A percentile compares a stretch with the other conserved stretches of the same genome.
Conservation (phyloP, 345 rosid genomes). For the Populus nigra region DNA sequence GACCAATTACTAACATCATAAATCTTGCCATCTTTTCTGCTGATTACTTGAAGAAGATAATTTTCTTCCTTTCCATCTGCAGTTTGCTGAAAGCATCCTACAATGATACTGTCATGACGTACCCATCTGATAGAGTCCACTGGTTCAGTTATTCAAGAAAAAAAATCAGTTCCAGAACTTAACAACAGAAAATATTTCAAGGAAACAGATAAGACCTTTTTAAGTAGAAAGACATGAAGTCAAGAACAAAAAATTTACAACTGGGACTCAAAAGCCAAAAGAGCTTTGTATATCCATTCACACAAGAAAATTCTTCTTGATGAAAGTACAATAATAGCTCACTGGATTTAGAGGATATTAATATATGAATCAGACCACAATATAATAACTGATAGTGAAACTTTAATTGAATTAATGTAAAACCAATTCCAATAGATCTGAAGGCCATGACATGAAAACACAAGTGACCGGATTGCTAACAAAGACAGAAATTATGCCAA, state of each 20-base stretch:
- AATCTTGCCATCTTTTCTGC: constrained; percentile 65
- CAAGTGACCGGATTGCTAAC: no score
- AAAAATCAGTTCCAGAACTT: constrained; percentile 24
- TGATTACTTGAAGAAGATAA: constrained; percentile 73
- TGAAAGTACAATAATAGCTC: no score
- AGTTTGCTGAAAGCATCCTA: constrained; percentile 70
- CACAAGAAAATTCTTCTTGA: not conserved
- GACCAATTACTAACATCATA: constrained; percentile 54
- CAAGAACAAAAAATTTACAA: not conserved
- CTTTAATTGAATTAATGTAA: no score
- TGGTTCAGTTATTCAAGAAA: constrained; percentile 41
- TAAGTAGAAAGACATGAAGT: not conserved
- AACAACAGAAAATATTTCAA: not conserved
- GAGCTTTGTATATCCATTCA: not conserved
- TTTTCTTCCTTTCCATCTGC: constrained; percentile 65
- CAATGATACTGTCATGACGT: constrained; percentile 60
- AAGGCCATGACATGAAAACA: no score
- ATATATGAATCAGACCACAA: no score
- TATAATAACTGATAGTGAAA: no score
- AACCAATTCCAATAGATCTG: no score
- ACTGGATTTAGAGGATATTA: no score
- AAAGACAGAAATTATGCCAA: no score
- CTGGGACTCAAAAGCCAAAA: not conserved
- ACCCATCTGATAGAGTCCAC: constrained; percentile 94
- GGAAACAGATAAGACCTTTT: not conserved